Evolutionary conservation across 2,329 filamentous ascomycete species (phyloP), one percentile per base, ranked within the genome.

Genomic region (Aaosphaeria arxii): DNA sequence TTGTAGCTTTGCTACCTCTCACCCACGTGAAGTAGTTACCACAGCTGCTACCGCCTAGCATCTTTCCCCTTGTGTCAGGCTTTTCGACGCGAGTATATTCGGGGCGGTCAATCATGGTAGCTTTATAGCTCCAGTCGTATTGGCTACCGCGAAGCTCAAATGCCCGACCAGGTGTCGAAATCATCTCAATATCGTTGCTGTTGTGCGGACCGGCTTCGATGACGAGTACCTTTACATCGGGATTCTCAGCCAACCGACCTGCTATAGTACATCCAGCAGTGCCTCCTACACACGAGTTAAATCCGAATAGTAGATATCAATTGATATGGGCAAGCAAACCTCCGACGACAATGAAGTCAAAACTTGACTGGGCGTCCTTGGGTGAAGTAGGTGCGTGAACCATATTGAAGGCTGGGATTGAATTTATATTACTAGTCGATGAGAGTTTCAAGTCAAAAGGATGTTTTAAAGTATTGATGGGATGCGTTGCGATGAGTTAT

Each of bases 21-120:
- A 83, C 73, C 82, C 82, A 86, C 11, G 81, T 84, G 64, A 80
- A 84, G 62, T 85, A 86, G 67, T 86, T 86, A 43, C 82, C 62
- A 36, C 72, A 79, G 0, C 75, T 78, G 50, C 77, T 81, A 11
- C 83, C 82, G 33, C 82, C 82, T 0, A 85, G 77, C 2, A 73
- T 74, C 64, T 82, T 82, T 7, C 83, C 79, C 38, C 82, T 75
- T 7, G 81, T 83, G 59, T 85, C 84, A 41, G 81, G 81, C 70
- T 84, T 84, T 61, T 85, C 81, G 35, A 84, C 71, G 7, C 82
- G 78, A 44, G 78, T 77, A 58, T 84, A 85, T 56, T 85, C 80
- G 7, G 74, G 70, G 2, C 80, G 75, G 46, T 82, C 75, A 59
- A 85, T 76, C 67, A 85, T 77, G 30, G 79, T 83, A 2, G 79